Evolutionary conservation across 768 basidiomycete genomes (phyloP).

Genomic region (Candolleomyces eurysporus): DNA sequence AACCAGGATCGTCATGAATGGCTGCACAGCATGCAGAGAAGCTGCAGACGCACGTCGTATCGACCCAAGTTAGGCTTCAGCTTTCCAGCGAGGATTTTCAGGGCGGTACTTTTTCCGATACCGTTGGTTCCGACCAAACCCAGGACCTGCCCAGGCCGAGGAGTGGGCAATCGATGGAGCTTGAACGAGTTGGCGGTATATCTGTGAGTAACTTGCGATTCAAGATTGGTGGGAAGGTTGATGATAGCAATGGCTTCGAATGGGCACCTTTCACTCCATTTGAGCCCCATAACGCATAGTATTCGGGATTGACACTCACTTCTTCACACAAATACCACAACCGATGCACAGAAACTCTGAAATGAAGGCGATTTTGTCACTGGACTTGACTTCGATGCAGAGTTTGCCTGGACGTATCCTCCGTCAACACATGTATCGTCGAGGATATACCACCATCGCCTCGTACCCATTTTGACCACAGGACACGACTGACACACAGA

Average conservation of each 20-base stretch:
- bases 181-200: slow-evolving; percentile 99
- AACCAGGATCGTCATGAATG: slow-evolving; percentile 4
- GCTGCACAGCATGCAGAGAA: not conserved
- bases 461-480: slow-evolving; percentile 91
- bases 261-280: slow-evolving; percentile 69
- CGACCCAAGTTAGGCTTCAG: slow-evolving; percentile 96
- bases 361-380: slow-evolving; percentile 98
- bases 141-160: slow-evolving; percentile 96
- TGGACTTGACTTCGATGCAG: slow-evolving; percentile 95
- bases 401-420: slow-evolving; percentile 67
- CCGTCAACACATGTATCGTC: not conserved
- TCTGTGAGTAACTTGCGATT: slow-evolving; percentile 94
- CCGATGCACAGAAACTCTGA: slow-evolving; percentile 99
- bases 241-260: slow-evolving; percentile 99
- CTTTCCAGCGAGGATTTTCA: slow-evolving; percentile 96
- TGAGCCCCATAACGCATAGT: too few species aligned
- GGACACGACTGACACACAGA: slow-evolving; percentile 60
- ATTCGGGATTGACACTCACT: slow-evolving; percentile 50
- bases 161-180: slow-evolving; percentile 95
- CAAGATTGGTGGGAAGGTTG: slow-evolving; percentile 96
- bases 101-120: slow-evolving; percentile 97
- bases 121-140: slow-evolving; percentile 98
- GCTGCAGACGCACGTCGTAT: slow-evolving; percentile 70
- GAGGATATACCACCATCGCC: slow-evolving; percentile 2
- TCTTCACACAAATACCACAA: slow-evolving; percentile 99